These are phyloP conservation scores for Gardenia jasminoides DNA, from an alignment of 257 asterid species.

Conservation along the genomic window DNA sequence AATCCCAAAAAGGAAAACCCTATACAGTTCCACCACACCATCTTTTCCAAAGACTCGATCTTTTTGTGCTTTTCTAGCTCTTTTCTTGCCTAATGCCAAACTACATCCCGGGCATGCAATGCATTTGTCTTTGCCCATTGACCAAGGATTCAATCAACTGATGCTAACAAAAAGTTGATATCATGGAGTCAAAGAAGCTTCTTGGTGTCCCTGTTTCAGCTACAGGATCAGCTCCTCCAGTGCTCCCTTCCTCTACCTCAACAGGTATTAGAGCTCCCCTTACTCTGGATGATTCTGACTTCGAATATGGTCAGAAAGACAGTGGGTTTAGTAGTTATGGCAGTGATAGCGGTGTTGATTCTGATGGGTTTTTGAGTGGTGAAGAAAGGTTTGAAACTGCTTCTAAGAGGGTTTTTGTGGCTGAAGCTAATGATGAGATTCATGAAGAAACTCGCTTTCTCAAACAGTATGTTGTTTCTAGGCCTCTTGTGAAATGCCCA, in stretches of 20 bases:
- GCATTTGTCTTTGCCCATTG: not conserved
- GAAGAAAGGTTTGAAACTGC: slow-evolving; percentile 46
- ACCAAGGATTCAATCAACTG: not conserved
- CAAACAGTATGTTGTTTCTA: slow-evolving; percentile 32
- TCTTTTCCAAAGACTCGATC: slow-evolving; percentile 19
- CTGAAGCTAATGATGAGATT: slow-evolving; percentile 38
- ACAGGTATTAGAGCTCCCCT: slow-evolving; percentile 95
- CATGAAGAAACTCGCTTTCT: slow-evolving; percentile 34
- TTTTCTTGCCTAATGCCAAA: not conserved
- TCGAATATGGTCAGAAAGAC: slow-evolving; percentile 40
- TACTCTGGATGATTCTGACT: slow-evolving; percentile 77
- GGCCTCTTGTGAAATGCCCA: slow-evolving; percentile 40
- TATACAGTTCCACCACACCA: slow-evolving; percentile 1
- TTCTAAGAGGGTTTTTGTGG: slow-evolving; percentile 31
- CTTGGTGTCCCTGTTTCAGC: slow-evolving; percentile 60
- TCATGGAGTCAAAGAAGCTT: slow-evolving; percentile 48
- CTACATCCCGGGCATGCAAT: not conserved
- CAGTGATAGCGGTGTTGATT: slow-evolving; percentile 50
- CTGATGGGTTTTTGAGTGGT: slow-evolving; percentile 56
- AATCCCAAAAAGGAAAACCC: slow-evolving; percentile 37
- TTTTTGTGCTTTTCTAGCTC: not conserved
- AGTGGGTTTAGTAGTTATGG: slow-evolving; percentile 39
- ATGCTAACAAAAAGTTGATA: not conserved
- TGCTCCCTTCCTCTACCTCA: slow-evolving; percentile 29
- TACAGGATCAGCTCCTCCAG: slow-evolving; percentile 40